phyloP scores from a whole-genome alignment of 139 green algal species.

The Coelastrella sp. region DNA sequence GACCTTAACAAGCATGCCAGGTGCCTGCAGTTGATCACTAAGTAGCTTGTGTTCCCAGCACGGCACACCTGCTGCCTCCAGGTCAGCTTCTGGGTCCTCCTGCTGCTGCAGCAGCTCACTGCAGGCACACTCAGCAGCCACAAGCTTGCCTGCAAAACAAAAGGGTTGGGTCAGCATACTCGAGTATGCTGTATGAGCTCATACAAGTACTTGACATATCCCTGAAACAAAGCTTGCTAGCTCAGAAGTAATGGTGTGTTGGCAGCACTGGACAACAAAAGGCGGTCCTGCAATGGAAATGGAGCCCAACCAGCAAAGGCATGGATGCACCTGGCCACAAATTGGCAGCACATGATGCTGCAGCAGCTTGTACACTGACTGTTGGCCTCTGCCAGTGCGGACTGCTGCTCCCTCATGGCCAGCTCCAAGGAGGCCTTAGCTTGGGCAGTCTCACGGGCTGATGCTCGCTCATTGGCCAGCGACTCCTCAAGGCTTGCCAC shows the following conservation, averaged over 20 bases:
- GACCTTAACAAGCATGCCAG: too few species aligned
- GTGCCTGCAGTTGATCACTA: too few species aligned
- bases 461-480: neutral
- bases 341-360: too few species aligned
- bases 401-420: neutral
- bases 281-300: too few species aligned
- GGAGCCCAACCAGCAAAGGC: too few species aligned
- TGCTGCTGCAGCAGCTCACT: conserved; percentile 14
- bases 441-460: neutral
- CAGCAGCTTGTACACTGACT: neutral
- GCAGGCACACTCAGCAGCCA: neutral
- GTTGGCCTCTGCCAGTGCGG: neutral
- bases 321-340: too few species aligned
- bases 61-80: neutral
- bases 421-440: neutral
- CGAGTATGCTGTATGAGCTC: too few species aligned
- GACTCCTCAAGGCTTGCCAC: neutral
- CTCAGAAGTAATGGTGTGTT: too few species aligned
- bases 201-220: too few species aligned
- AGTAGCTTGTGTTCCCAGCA: neutral
- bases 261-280: too few species aligned
- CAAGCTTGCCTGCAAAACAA: neutral
- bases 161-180: too few species aligned
- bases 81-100: neutral
- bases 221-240: too few species aligned